Evolutionary conservation across 768 basidiomycete genomes (phyloP), one percentile per base, ranked within the genome.

Genomic region (Hygrophorus russula): DNA sequence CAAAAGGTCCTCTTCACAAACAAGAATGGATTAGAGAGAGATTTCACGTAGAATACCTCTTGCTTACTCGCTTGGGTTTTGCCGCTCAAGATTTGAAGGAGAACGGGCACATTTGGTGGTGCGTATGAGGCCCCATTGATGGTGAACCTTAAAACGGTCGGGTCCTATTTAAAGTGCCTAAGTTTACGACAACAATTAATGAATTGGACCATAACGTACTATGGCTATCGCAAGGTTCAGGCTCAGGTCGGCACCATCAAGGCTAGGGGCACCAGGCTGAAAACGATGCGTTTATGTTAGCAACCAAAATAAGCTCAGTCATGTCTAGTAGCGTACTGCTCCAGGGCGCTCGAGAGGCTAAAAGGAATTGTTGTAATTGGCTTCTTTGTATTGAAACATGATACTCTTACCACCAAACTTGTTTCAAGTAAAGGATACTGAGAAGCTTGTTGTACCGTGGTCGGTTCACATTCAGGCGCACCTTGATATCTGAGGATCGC

Each of bases 401-500:
- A 24, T 24, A 7, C 24, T 3, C 46, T 30, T 45, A 40, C 39
- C 44, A 42, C 33, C 14, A 47, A 49, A 38, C 46, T 51, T 24
- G 52, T 50, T 43, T 69, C 69, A 12, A 53, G 24, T 20, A 70
- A 49, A 6, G 59, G 55, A 5, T 53, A 53, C 0, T 48, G 24
- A 38, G 50, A 47, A 2, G 42, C n/a, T 1, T 42, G 47, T 7
- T 56, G 46, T 3, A 39, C 47, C 0, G 59, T 59, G 1, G 53
- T 57, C 0, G 75, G 74, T 30, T 74, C 62, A 0, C 42, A 47
- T 9, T 32, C 38, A 1, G 59, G 47, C 0, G 70, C 72, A 13
- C 71, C 71, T 9, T 32, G 46, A 52, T 78, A 78, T 10, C 70
- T 66, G 6, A 76, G 56, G 36, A 77, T 74, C 1, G 73, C 78